These are phyloP conservation scores for Lichtheimia hyalospora DNA, from an alignment of 371 early-diverging fungal genomes.

Conservation along the genomic window DNA sequence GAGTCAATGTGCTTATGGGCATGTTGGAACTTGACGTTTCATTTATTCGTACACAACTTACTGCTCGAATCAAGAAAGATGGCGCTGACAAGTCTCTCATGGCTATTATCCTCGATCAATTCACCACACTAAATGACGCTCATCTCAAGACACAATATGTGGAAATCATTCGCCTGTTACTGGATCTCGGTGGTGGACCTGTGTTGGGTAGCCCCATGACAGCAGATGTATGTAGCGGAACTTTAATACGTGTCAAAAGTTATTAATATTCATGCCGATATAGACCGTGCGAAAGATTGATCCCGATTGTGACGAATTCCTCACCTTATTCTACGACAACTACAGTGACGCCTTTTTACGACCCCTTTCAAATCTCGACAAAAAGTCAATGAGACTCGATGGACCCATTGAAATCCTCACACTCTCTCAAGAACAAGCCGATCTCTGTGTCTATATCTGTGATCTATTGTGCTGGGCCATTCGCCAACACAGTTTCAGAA, in stretches of 20 bases:
- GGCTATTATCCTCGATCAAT: slow-evolving; percentile 62
- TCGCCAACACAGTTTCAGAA: slow-evolving; percentile 71
- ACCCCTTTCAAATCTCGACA: slow-evolving; percentile 55
- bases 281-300: slow-evolving; percentile 38
- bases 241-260: background rate
- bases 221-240: slow-evolving; percentile 23
- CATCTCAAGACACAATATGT: slow-evolving; percentile 70
- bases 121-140: slow-evolving; percentile 57
- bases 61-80: slow-evolving; percentile 59
- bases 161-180: slow-evolving; percentile 70
- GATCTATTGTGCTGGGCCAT: slow-evolving; percentile 74
- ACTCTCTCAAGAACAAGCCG: slow-evolving; percentile 28
- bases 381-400: slow-evolving; percentile 24
- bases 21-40: slow-evolving; percentile 81
- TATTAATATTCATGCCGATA: slow-evolving; percentile 1
- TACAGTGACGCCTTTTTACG: slow-evolving; percentile 55
- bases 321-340: slow-evolving; percentile 72
- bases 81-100: slow-evolving; percentile 45
- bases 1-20: slow-evolving; percentile 68
- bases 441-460: slow-evolving; percentile 62
- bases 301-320: slow-evolving; percentile 71
- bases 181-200: slow-evolving; percentile 60
- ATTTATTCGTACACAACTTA: slow-evolving; percentile 67
- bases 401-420: slow-evolving; percentile 35
- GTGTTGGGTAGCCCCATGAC: slow-evolving; percentile 20